Percentiles rank a stretch among this genome's conserved stretches.
phyloP scores from a whole-genome alignment of 495 filamentous ascomycete genomes.

The Tuber melanosporum region DNA sequence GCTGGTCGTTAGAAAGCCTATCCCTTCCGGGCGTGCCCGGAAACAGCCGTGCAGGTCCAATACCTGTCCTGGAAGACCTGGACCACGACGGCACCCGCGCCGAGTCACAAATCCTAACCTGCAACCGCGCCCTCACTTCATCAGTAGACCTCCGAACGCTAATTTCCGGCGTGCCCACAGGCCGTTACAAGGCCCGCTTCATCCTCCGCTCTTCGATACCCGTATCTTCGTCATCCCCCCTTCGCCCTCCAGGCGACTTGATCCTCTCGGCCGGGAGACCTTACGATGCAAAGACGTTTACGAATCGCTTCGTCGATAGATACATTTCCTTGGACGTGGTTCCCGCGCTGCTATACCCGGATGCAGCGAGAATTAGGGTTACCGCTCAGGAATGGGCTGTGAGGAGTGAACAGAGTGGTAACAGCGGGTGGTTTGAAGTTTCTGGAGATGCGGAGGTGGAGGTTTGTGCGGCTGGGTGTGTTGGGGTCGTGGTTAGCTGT shows the following conservation, averaged over 20 bases:
- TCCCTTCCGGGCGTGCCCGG: slow-evolving; percentile 7
- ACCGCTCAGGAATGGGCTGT: slow-evolving; percentile 17
- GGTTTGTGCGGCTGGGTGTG: slow-evolving; percentile 14
- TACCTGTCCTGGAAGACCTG: slow-evolving; percentile 24
- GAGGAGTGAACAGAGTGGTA: not conserved
- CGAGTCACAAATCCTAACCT: slow-evolving; percentile 24
- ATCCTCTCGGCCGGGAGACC: slow-evolving; percentile 27
- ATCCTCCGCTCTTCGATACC: slow-evolving; percentile 10
- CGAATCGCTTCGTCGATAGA: slow-evolving; percentile 19
- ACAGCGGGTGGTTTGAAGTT: slow-evolving; percentile 23
- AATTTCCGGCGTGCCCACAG: slow-evolving; percentile 22
- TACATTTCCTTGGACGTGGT: slow-evolving; percentile 23
- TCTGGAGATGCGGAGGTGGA: slow-evolving; percentile 12
- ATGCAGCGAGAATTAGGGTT: slow-evolving; percentile 25
- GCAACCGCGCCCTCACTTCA: slow-evolving; percentile 8
- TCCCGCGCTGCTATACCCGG: slow-evolving; percentile 18
- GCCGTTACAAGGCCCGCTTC: slow-evolving; percentile 22
- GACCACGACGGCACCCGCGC: slow-evolving; percentile 21
- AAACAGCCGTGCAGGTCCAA: not conserved
- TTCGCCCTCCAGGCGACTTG: slow-evolving; percentile 19
- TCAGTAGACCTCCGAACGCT: slow-evolving; percentile 17
- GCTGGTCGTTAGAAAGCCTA: slow-evolving; percentile 23
- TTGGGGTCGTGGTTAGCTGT: slow-evolving; percentile 18
- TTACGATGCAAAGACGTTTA: slow-evolving; percentile 24
- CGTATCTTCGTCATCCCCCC: not conserved